phyloP scores from a whole-genome alignment of 345 rosid genomes.

The Salix purpurea region DNA sequence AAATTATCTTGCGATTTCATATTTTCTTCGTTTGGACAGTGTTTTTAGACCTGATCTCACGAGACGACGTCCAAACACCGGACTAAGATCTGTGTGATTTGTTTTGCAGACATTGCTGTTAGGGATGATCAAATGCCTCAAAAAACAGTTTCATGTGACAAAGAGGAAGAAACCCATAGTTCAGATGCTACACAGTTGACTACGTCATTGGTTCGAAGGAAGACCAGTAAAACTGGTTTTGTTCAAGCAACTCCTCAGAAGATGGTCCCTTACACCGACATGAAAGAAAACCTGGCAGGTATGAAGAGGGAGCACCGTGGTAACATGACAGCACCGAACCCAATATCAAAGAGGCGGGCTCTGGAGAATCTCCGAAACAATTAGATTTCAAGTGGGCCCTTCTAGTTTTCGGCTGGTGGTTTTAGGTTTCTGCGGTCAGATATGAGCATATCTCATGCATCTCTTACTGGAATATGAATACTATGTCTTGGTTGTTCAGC shows the following conservation, averaged over 20 bases:
- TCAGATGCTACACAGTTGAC: slow-evolving; percentile 3
- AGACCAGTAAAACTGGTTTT: background rate
- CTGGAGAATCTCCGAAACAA: slow-evolving; percentile 24
- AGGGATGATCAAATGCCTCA: slow-evolving; percentile 3
- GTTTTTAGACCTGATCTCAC: background rate
- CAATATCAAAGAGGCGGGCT: slow-evolving; percentile 22
- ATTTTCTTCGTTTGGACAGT: background rate
- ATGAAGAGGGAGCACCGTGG: slow-evolving; percentile 15
- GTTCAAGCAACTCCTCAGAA: slow-evolving; percentile 18
- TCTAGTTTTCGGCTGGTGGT: background rate
- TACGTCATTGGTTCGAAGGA: slow-evolving; percentile 12
- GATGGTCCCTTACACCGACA: background rate
- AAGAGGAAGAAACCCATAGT: slow-evolving; percentile 1
- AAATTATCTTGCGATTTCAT: background rate
- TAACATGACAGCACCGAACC: slow-evolving; percentile 15
- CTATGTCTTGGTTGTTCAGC: background rate
- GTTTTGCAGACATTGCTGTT: slow-evolving; percentile 10
- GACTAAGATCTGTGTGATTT: background rate
- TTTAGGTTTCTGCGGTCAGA: background rate
- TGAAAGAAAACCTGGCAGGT: slow-evolving; percentile 29
- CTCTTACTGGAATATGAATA: background rate
- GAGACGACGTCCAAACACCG: background rate
- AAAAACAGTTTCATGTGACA: slow-evolving; percentile 3
- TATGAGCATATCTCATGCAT: slow-evolving; percentile 15
- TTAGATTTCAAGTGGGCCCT: background rate